phyloP scores from a whole-genome alignment of 345 rosid genomes.

The Citrus australasica region DNA sequence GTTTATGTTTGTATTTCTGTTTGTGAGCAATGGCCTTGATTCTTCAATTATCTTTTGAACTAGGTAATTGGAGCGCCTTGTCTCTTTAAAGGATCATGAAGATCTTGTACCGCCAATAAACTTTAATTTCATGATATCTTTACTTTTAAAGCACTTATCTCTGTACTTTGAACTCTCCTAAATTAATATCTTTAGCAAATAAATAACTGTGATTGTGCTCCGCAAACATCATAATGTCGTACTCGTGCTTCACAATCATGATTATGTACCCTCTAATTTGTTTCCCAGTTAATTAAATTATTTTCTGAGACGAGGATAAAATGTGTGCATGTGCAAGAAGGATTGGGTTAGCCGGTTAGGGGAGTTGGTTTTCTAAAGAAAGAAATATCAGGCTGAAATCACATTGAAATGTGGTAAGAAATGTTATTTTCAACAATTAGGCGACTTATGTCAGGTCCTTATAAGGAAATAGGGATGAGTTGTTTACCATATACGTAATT shows the following conservation, averaged over 20 bases:
- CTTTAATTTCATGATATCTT: not conserved
- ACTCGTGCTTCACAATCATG: not conserved
- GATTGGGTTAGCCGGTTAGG: not conserved
- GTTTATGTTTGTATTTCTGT: slow-evolving; percentile 24
- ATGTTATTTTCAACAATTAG: slow-evolving; percentile 7
- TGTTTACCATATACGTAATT: not conserved
- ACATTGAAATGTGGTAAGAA: not conserved
- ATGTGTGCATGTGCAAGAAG: not conserved
- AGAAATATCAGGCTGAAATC: not conserved
- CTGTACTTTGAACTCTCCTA: slow-evolving; percentile 11
- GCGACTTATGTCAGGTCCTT: not conserved
- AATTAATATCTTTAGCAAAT: slow-evolving; percentile 9
- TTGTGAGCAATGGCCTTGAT: slow-evolving; percentile 28
- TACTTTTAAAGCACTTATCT: not conserved
- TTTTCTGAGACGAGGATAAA: slow-evolving; percentile 8
- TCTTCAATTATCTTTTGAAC: not conserved
- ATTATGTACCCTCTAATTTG: slow-evolving; percentile 11
- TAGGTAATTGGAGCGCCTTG: not conserved
- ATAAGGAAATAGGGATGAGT: not conserved
- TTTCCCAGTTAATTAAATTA: not conserved
- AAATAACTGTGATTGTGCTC: not conserved
- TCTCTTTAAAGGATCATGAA: slow-evolving; percentile 7
- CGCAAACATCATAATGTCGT: not conserved
- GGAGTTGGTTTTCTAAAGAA: not conserved
- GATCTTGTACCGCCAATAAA: not conserved